Percentiles rank a stretch among this genome's conserved stretches.
phyloP scores from a whole-genome alignment of 78 protist genomes.

The Mantamonas sphyraenae region DNA sequence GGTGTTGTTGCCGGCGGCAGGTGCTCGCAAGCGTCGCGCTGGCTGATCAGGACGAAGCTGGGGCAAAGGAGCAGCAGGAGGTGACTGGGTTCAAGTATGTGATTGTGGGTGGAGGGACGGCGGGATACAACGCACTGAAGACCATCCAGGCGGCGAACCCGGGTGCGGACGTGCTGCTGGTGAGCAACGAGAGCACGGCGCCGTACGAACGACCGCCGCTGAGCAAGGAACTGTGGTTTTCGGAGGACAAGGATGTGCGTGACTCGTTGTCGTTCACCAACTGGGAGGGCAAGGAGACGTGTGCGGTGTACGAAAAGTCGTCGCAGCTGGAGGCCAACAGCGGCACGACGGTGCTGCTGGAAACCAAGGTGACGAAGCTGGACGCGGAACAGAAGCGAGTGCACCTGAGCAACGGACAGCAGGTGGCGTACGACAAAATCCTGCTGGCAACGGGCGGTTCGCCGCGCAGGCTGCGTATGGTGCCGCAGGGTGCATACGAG shows the following conservation, averaged over 20 bases:
- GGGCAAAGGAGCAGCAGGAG: background rate
- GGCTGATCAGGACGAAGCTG: too few relatives aligned
- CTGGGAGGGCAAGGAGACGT: conserved; percentile 9
- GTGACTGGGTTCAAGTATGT: conserved; percentile 54
- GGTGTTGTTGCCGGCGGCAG: too few relatives aligned
- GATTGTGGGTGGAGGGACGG: conserved; percentile 78
- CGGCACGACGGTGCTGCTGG: too few relatives aligned
- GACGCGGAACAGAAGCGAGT: conserved; percentile 32
- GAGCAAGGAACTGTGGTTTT: conserved; percentile 69
- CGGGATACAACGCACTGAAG: conserved; percentile 58
- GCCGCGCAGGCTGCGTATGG: conserved; percentile 44
- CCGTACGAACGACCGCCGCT: conserved; percentile 81
- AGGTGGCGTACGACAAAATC: conserved; percentile 37
- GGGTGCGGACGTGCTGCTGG: conserved; percentile 29
- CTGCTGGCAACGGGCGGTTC: conserved; percentile 78
- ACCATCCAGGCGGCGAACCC: conserved; percentile 46
- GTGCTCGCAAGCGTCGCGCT: too few relatives aligned
- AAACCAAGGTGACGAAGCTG: conserved; percentile 16
- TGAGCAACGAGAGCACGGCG: conserved; percentile 39
- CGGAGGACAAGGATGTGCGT: background rate
- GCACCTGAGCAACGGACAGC: conserved; percentile 51
- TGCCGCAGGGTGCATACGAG: background rate
- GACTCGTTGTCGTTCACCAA: conserved; percentile 25
- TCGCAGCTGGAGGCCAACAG: too few relatives aligned
- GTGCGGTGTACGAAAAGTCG: conserved; percentile 3